Evolutionary conservation across 179 eudicot species (phyloP), one percentile per base, ranked within the genome.

Genomic region (Heliamphora pulchella): DNA sequence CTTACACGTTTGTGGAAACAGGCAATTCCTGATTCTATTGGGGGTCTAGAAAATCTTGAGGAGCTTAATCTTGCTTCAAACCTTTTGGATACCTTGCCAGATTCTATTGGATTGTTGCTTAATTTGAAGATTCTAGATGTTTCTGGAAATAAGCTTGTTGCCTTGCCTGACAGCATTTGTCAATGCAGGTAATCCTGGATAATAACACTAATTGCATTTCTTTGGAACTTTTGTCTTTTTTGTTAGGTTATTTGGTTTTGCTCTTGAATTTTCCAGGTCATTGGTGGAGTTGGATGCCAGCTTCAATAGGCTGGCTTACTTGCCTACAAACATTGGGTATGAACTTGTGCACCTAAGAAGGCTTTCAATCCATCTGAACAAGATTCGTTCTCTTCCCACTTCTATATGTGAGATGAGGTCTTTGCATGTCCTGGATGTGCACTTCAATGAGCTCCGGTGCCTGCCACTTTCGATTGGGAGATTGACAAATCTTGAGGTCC

Each of bases 261-360:
- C 31, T 31, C 31, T 31, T 31, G 31, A 31, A 0, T 31, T 31
- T 31, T 31, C 31, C 85, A 89, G 91, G 78, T 88, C 88, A 1
- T 74, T 86, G 77, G 82, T 79, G 74, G 90, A 86, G 80, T 75
- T 89, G 81, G 85, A 89, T 81, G 92, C 89, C 46, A 84, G 91
- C 80, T 89, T 85, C 75, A 89, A 89, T 64, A 76, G 80, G 46
- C 79, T 88, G 18, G 61, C 57, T 5, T 84, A 57, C 68, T 75
- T 89, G 71, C 91, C 91, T 20, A 79, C 78, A 65, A 89, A 89
- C 77, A 84, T 89, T 15, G 92, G 90, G 3, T 82, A 83, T 72
- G 87, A 82, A 53, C 57, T 86, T 10, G 80, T 75, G 73, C 82
- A 83, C 77, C 87, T 89, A 3, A 78, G 48, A 71, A 89, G 75